Base-by-base conservation (phyloP, 1,284 basidiomycete genomes). In the Boletellus deceptivus region DNA sequence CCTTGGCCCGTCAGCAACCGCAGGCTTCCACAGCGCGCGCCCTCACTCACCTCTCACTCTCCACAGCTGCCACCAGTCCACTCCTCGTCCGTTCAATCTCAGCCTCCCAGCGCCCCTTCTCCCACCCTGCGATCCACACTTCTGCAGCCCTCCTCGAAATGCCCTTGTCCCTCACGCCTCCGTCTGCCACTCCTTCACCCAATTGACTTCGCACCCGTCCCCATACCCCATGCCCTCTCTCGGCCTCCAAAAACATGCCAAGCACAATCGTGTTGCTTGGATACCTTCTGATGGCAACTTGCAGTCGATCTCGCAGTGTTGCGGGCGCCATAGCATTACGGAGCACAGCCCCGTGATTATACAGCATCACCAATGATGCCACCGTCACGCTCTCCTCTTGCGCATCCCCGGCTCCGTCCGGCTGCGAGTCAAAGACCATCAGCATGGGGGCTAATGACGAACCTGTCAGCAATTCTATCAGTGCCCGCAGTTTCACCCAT, bases 121-220 rank as follows among this genome's bases (percentile, higher is more conserved):
- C 85, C 89, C 87, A 90, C n/a, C 80, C 77, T 14, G 81, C 80
- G 3, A 88, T 72, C 89, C 89, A 91, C 0, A 89, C 78, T 53
- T 90, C 87, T 57, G 79, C 75, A 10, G 80, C 69, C 54, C 83
- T 72, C 60, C 86, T 72, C 40, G 74, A 69, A 16, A 90, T 69
- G 53, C 75, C 76, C 67, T 86, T 89, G 52, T 75, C 72, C 48
- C 65, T 69, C 22, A 61, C 68, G 14, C 67, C 68, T 18, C 64
- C 72, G 40, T 79, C 79, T 2, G 18, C 44, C 7, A 43, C 48
- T 5, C 48, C 58, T 27, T 68, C 64, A 4, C 77, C 78, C 34
- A 86, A 58, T 50, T 82, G 72, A 11, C 68, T 65, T 47, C 82
- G 70, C 40, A 89, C 79, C 17, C 79, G 74, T 16, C 86, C 86